Percentiles rank a stretch among this genome's conserved stretches.
These are phyloP conservation scores for Cantharellus anzutake DNA, from an alignment of 768 basidiomycete species.

Conservation along the genomic window DNA sequence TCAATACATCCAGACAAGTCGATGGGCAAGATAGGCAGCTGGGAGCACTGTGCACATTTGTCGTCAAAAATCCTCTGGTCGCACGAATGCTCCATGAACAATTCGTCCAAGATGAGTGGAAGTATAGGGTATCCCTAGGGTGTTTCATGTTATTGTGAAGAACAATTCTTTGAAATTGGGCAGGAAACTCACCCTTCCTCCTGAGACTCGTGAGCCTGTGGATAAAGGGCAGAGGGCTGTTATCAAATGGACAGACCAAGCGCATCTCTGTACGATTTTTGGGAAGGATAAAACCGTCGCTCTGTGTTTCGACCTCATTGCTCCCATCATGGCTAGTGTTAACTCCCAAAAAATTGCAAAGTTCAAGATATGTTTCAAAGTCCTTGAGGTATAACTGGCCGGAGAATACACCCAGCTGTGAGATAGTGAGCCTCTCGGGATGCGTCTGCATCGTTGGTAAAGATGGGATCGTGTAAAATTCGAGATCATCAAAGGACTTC, in stretches of 20 bases:
- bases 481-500: not conserved
- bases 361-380: not conserved
- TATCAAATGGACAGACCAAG: not conserved
- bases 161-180: too few species aligned
- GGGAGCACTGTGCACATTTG: too few species aligned
- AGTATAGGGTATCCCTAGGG: too few species aligned
- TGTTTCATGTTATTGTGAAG: too few species aligned
- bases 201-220: not conserved
- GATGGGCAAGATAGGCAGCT: too few species aligned
- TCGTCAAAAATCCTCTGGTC: too few species aligned
- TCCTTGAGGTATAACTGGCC: conserved; percentile 1
- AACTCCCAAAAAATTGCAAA: not conserved
- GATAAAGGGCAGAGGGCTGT: not conserved
- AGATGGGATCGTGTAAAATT: conserved; percentile 1
- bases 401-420: not conserved
- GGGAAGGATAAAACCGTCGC: not conserved
- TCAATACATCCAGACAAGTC: too few species aligned
- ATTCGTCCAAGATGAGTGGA: too few species aligned
- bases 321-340: not conserved
- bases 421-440: not conserved
- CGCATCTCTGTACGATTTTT: not conserved
- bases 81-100: too few species aligned
- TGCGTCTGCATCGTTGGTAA: not conserved
- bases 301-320: not conserved
- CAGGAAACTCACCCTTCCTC: too few species aligned